Percentiles rank a stretch among this genome's conserved stretches.
These are phyloP conservation scores for Ceriops zippeliana DNA, from an alignment of 345 rosid species.

Conservation along the genomic window DNA sequence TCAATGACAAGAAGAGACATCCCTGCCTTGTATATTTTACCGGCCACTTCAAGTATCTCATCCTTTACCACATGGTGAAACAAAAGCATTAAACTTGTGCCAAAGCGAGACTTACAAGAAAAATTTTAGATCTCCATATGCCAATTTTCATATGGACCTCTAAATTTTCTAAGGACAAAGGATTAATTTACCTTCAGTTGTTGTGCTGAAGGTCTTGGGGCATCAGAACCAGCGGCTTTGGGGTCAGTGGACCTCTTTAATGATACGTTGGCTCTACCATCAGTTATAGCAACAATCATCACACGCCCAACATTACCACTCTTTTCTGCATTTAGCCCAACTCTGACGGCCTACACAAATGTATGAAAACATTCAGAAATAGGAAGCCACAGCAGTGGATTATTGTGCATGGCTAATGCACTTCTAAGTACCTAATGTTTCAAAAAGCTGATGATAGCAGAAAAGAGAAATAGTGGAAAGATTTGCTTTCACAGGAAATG, in stretches of 20 bases:
- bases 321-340: slow-evolving; percentile 95
- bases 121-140: neutral
- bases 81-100: neutral
- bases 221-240: slow-evolving; percentile 58
- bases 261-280: slow-evolving; percentile 93
- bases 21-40: slow-evolving; percentile 82
- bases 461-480: neutral
- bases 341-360: slow-evolving; percentile 71
- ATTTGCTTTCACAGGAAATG: neutral
- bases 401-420: neutral
- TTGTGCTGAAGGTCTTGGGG: slow-evolving; percentile 78
- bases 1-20: slow-evolving; percentile 94
- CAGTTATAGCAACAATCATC: slow-evolving; percentile 92
- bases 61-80: slow-evolving; percentile 41
- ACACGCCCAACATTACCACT: slow-evolving; percentile 94
- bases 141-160: neutral
- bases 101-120: neutral
- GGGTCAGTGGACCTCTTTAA: slow-evolving; percentile 90
- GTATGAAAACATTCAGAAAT: slow-evolving; percentile 9
- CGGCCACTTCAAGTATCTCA: slow-evolving; percentile 92
- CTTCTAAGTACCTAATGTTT: too few relatives aligned
- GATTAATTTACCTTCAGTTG: slow-evolving; percentile 70
- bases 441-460: neutral
- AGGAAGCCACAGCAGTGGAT: neutral
- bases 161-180: neutral